A percentile compares a stretch with the other conserved stretches of the same genome.
These are phyloP conservation scores for Hypseocharis bilobata DNA, from an alignment of 441 rosid genomes.

Conservation along the genomic window DNA sequence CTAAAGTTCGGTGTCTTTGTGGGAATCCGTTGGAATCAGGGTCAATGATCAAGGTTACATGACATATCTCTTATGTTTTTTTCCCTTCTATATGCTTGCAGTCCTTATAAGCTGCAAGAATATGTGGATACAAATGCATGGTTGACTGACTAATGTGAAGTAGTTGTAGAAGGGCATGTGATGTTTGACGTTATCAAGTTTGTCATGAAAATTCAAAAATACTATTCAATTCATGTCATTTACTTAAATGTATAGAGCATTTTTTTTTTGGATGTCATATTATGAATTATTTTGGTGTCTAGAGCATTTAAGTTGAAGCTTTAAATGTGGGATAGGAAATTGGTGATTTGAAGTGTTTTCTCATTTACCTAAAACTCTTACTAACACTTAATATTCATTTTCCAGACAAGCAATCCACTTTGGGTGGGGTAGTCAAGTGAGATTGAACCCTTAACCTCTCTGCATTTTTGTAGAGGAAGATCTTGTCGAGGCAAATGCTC, in stretches of 20 bases:
- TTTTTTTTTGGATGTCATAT: too few relatives aligned
- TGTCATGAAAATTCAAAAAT: conserved; percentile 2
- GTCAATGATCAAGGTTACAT: conserved; percentile 62
- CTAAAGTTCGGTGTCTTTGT: conserved; percentile 85
- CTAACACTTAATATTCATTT: not conserved
- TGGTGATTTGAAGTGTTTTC: not conserved
- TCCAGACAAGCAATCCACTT: not conserved
- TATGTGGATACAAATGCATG: not conserved
- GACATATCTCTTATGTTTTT: not conserved
- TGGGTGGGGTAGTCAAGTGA: not conserved
- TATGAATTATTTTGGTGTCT: too few relatives aligned
- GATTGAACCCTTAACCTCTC: not conserved
- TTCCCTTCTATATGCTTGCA: conserved; percentile 2
- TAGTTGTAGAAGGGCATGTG: not conserved
- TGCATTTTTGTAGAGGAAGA: too few relatives aligned
- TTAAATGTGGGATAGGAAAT: not conserved
- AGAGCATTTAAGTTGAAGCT: conserved; percentile 7
- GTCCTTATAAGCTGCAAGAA: not conserved
- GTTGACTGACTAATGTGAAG: not conserved
- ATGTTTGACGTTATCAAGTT: not conserved
- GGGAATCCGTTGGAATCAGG: conserved; percentile 65
- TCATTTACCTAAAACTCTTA: not conserved
- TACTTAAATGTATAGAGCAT: too few relatives aligned
- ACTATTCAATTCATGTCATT: not conserved
- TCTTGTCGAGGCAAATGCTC: too few relatives aligned